phyloP scores from a whole-genome alignment of 768 basidiomycete genomes.

The Butyriboletus loyo region DNA sequence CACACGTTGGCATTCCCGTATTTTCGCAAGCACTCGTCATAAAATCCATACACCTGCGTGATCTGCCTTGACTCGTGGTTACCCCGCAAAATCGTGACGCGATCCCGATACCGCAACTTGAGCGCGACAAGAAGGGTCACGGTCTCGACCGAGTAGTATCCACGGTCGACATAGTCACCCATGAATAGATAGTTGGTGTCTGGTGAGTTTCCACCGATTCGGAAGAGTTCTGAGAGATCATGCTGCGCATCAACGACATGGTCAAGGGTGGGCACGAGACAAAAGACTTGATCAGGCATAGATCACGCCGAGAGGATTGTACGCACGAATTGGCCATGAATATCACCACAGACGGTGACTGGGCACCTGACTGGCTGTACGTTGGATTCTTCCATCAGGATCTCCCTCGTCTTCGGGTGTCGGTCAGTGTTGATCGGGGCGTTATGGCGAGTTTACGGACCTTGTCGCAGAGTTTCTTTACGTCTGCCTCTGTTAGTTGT shows the following conservation, averaged over 20 bases:
- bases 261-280: slow-evolving; percentile 9
- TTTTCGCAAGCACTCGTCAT: slow-evolving; percentile 99
- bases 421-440: slow-evolving; percentile 16
- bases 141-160: slow-evolving; percentile 99
- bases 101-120: slow-evolving; percentile 96
- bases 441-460: slow-evolving; percentile 37
- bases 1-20: slow-evolving; percentile 99
- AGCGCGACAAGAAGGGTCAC: slow-evolving; percentile 95
- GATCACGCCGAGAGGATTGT: slow-evolving; percentile 19
- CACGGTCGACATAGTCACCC: slow-evolving; percentile 99
- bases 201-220: slow-evolving; percentile 97
- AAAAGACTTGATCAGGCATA: slow-evolving; percentile 21
- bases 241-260: slow-evolving; percentile 55
- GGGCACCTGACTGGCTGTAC: slow-evolving; percentile 98
- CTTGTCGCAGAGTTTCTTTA: slow-evolving; percentile 99
- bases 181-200: slow-evolving; percentile 99
- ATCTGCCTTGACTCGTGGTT: slow-evolving; percentile 99
- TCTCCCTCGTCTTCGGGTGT: slow-evolving; percentile 81
- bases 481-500: slow-evolving; percentile 90
- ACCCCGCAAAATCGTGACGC: slow-evolving; percentile 95
- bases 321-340: slow-evolving; percentile 99
- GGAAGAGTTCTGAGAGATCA: slow-evolving; percentile 97
- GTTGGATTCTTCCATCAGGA: slow-evolving; percentile 98
- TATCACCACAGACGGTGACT: slow-evolving; percentile 99
- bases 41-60: slow-evolving; percentile 99